These are phyloP conservation scores for Penicillium sp. DNA, from an alignment of 2,329 filamentous ascomycete species.

Conservation along the genomic window DNA sequence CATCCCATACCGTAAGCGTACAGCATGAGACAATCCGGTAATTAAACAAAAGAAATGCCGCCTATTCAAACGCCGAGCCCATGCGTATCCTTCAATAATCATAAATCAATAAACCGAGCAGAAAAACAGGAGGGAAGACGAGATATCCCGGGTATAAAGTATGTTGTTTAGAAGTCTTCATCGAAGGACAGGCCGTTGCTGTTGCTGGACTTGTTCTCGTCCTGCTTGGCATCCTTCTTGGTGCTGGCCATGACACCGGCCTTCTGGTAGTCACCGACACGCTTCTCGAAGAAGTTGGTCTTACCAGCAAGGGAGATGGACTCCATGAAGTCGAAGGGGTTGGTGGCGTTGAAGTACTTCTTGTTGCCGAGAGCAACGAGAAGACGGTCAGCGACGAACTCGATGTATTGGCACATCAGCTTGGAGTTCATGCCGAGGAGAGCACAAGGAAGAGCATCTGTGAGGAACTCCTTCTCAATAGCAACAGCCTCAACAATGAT, in stretches of 20 bases:
- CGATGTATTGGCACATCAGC: slow-evolving; percentile 99
- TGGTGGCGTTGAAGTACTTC: slow-evolving; percentile 89
- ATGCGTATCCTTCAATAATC: slow-evolving; percentile 39
- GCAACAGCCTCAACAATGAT: slow-evolving; percentile 93
- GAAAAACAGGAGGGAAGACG: slow-evolving; percentile 23
- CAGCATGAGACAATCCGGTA: slow-evolving; percentile 18
- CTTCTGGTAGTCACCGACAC: slow-evolving; percentile 99
- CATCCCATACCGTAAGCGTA: slow-evolving; percentile 18
- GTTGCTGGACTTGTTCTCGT: slow-evolving; percentile 49
- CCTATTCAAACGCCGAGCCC: slow-evolving; percentile 38
- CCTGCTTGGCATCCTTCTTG: slow-evolving; percentile 66
- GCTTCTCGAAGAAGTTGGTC: slow-evolving; percentile 99
- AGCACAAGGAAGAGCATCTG: slow-evolving; percentile 88
- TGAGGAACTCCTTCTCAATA: slow-evolving; percentile 98
- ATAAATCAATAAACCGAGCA: slow-evolving; percentile 34
- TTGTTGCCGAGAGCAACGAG: slow-evolving; percentile 90
- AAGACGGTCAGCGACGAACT: slow-evolving; percentile 97
- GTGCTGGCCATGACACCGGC: slow-evolving; percentile 96
- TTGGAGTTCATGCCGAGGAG: slow-evolving; percentile 97
- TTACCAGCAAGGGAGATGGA: slow-evolving; percentile 98
- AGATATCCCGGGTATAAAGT: slow-evolving; percentile 27
- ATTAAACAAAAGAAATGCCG: slow-evolving; percentile 24
- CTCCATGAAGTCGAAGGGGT: slow-evolving; percentile 99
- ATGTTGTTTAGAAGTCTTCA: slow-evolving; percentile 82
- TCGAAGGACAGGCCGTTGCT: slow-evolving; percentile 87